Evolutionary conservation across 345 rosid species (phyloP), one percentile per base, ranked within the genome.

Genomic region (Eucalyptus erythrocorys): DNA sequence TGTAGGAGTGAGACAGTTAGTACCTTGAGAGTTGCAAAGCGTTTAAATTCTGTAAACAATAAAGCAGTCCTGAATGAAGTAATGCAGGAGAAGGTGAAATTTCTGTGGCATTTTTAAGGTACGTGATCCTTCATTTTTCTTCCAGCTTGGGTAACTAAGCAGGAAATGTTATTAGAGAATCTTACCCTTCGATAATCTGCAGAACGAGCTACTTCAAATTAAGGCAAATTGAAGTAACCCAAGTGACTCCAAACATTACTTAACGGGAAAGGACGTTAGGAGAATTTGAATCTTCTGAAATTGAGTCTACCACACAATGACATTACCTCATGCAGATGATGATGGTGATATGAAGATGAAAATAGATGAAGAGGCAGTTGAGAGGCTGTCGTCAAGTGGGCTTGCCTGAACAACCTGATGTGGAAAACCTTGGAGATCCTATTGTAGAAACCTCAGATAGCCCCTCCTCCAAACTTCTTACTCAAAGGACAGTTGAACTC

Each of bases 291-390:
- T 91, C 59, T 98, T 89, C 91, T 95, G 91, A 97, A 94, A 91
- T 91, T 92, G 89, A 98, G 98, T 89, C 95, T 91, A 92, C 90
- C 96, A 93, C 92, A 97, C 99, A 34, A 93, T 91, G 92, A 90
- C 94, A 64, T 91, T 95, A 89, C 90, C 95, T 59, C 91, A 89
- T 90, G 92, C 96, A 88, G 99, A 98, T 87, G 96, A 95, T 89
- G 99, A 97, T 86, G 95, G 99, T n/a, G 99, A 98, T 84, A 95
- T 94, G 91, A 97, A 96, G 92, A 97, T 98, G 99, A 99, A 98
- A 95, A 96, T 98, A 89, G 99, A 97, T 87, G 99, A 96, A 91
- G 96, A 95, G 89, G 99, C 96, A 88, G 97, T 97, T 89, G 99
- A 96, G 94, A 94, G 92, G 90, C 93, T 95, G 95, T 89, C 89